A percentile compares a stretch with the other conserved stretches of the same genome.
These are phyloP conservation scores for Vanderwaltozyma verrucispora DNA, from an alignment of 805 yeast genomes.

Conservation along the genomic window DNA sequence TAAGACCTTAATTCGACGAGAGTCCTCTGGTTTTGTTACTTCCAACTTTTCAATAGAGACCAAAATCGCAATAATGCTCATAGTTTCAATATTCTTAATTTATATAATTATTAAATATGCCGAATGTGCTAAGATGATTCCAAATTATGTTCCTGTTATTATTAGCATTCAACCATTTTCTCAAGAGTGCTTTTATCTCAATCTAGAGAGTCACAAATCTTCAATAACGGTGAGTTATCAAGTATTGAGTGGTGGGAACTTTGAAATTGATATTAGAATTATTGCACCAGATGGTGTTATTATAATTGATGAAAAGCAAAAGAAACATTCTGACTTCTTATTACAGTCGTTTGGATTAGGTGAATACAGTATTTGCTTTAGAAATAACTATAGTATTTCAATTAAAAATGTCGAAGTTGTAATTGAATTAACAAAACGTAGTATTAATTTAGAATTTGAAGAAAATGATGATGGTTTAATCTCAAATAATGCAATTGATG, in stretches of 20 bases:
- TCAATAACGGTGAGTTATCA: conserved; percentile 33
- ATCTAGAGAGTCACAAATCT: conserved; percentile 29
- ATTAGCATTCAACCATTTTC: conserved; percentile 32
- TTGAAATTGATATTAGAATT: conserved; percentile 54
- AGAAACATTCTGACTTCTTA: conserved; percentile 53
- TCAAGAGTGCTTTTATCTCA: conserved; percentile 34
- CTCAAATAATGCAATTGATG: conserved; percentile 44
- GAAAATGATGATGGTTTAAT: conserved; percentile 38
- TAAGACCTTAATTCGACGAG: too few species aligned
- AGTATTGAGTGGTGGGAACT: conserved; percentile 57
- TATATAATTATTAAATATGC: too few species aligned
- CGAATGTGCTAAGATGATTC: conserved; percentile 5
- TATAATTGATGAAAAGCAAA: conserved; percentile 41
- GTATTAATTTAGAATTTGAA: conserved; percentile 21
- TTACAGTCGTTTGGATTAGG: conserved; percentile 48
- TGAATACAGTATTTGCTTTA: conserved; percentile 56
- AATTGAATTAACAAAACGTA: conserved; percentile 37
- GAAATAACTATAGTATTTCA: conserved; percentile 52
- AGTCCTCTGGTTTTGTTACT: too few species aligned
- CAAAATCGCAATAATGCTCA: too few species aligned
- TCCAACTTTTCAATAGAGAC: too few species aligned
- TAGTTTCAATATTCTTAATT: too few species aligned
- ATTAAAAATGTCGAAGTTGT: conserved; percentile 56
- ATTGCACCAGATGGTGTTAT: conserved; percentile 42
- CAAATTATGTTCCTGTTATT: conserved; percentile 28